A percentile compares a stretch with the other conserved stretches of the same genome.
Evolutionary conservation across 352 stramenopile species (phyloP).

Genomic region (Globisporangium polare): DNA sequence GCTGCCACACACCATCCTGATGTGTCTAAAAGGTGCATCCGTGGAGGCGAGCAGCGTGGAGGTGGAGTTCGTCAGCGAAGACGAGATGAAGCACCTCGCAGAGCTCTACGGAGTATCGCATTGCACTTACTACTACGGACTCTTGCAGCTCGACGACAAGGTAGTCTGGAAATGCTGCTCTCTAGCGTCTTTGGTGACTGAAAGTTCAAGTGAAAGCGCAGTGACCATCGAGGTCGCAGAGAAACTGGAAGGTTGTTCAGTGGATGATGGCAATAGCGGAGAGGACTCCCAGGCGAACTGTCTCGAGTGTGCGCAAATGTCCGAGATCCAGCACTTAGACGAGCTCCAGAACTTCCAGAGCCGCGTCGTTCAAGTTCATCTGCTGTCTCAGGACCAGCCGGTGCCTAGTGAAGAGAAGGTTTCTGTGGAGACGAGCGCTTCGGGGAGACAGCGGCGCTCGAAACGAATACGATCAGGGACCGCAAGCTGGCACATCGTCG

Average conservation of each 20-base stretch:
- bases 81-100: slow-evolving; percentile 55
- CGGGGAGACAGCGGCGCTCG: slow-evolving; percentile 48
- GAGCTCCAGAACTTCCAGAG: slow-evolving; percentile 65
- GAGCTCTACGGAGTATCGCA: slow-evolving; percentile 56
- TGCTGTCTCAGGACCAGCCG: slow-evolving; percentile 50
- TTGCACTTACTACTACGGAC: slow-evolving; percentile 44
- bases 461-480: slow-evolving; percentile 49
- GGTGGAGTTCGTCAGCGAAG: slow-evolving; percentile 54
- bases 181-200: slow-evolving; percentile 26
- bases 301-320: slow-evolving; percentile 42
- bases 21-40: slow-evolving; percentile 32
- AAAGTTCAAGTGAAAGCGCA: background rate
- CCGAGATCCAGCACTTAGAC: slow-evolving; percentile 34
- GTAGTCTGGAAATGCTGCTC: slow-evolving; percentile 49
- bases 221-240: slow-evolving; percentile 23
- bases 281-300: slow-evolving; percentile 28
- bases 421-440: slow-evolving; percentile 30
- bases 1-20: slow-evolving; percentile 40
- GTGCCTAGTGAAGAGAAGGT: slow-evolving; percentile 44
- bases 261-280: slow-evolving; percentile 21
- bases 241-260: slow-evolving; percentile 5
- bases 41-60: slow-evolving; percentile 43
- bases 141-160: slow-evolving; percentile 21
- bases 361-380: slow-evolving; percentile 52
- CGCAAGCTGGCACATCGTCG: slow-evolving; percentile 41